A percentile compares a stretch with the other conserved stretches of the same genome.
Evolutionary conservation across 164 flowering plant genomes (phyloP).

Genomic region (Sextonia rubra): DNA sequence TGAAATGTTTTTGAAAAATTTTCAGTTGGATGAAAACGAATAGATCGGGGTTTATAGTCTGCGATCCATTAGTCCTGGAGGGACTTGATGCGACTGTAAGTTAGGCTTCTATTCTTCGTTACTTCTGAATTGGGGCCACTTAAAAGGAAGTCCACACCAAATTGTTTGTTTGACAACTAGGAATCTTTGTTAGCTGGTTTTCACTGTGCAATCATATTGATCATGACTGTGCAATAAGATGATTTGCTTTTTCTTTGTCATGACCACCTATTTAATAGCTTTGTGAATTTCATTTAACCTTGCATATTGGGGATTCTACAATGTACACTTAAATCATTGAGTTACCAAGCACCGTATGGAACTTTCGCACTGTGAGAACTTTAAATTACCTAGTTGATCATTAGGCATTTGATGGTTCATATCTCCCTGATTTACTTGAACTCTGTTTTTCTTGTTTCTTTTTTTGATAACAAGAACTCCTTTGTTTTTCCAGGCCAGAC

Average conservation of each 20-base stretch:
- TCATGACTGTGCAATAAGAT: background rate
- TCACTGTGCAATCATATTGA: too few relatives aligned
- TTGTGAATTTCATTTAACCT: background rate
- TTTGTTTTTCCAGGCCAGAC: slow-evolving; percentile 61
- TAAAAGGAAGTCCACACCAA: too few relatives aligned
- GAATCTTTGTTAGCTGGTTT: too few relatives aligned
- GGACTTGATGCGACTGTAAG: slow-evolving; percentile 82
- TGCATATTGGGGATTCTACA: background rate
- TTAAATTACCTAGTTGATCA: background rate
- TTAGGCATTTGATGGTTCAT: background rate
- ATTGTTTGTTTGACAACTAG: too few relatives aligned
- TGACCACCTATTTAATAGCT: background rate
- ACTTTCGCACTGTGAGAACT: too few relatives aligned
- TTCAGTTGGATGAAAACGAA: slow-evolving; percentile 43
- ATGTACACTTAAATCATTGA: too few relatives aligned
- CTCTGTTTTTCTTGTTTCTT: too few relatives aligned
- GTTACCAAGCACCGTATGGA: too few relatives aligned
- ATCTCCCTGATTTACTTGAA: slow-evolving; percentile 3
- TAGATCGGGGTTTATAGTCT: slow-evolving; percentile 81
- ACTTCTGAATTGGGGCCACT: too few relatives aligned
- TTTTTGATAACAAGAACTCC: too few relatives aligned
- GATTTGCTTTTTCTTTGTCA: background rate
- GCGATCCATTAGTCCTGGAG: slow-evolving; percentile 60
- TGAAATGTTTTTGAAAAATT: slow-evolving; percentile 6
- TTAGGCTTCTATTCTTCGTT: slow-evolving; percentile 6